Evolutionary conservation across 352 stramenopile species (phyloP), one percentile per base, ranked within the genome.

Genomic region (Blastocystis sp.): DNA sequence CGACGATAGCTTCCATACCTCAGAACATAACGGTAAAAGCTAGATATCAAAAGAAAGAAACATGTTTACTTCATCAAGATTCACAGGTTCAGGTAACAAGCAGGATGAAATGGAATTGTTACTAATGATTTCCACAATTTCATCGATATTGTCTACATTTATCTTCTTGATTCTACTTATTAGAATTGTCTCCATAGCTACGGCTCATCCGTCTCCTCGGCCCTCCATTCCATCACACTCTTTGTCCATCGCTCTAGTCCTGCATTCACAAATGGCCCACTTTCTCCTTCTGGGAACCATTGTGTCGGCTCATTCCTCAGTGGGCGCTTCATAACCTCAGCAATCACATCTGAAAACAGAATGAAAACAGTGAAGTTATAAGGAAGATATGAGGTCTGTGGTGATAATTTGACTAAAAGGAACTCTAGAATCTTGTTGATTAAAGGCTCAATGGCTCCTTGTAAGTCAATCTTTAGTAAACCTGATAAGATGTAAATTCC

Each of bases 221-320:
- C 53, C 33, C 78, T 37, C 78, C 78, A 89, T 19, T 89, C 66
- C 40, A 48, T 22, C n/a, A 89, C 33, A 27, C 62, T 76, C 44
- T 78, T 89, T 22, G 44, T 59, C 78, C 78, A 89, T 11, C 78
- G 78, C 42, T 89, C 78, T n/a, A 62, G 19, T 9, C 78, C 78
- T 27, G 53, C 78, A 56, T 89, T 89, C 24, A 89, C 78, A 42
- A 89, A 89, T 30, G 40, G 60, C 0, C 78, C 78, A 33, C 6
- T 79, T 40, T 89, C 78, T 5, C 78, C 78, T 42, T 89, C 54
- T 2, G 78, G 78, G 54, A 79, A 89, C 78, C 78, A 89, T 37
- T 68, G 60, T 33, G 78, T 89, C 3, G 60, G 30, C 44, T 48
- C n/a, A 15, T n/a, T 30, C 19, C 68, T 44, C n/a, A 57, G 17